phyloP scores from a whole-genome alignment of 768 basidiomycete genomes.

The Basidioascus undulatus region DNA sequence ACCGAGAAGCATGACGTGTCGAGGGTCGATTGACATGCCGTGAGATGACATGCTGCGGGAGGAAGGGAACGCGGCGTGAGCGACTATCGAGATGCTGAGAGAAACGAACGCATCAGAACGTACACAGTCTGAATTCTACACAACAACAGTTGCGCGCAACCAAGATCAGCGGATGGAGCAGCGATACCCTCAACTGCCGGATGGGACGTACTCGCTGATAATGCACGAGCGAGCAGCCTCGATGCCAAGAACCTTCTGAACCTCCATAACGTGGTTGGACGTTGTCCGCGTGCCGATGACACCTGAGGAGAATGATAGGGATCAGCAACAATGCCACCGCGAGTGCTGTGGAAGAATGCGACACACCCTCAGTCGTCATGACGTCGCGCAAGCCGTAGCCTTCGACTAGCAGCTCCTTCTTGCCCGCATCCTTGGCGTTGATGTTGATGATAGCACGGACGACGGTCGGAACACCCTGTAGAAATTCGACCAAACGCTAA shows the following conservation, averaged over 20 bases:
- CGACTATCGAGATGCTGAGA: too few species aligned
- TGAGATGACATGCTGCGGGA: conserved; percentile 88
- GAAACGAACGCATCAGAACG: too few species aligned
- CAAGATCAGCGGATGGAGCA: too few species aligned
- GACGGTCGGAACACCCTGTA: conserved; percentile 59
- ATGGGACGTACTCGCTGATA: conserved; percentile 91
- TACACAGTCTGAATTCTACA: too few species aligned
- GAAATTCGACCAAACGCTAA: not conserved
- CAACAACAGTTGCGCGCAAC: too few species aligned
- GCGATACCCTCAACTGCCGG: too few species aligned
- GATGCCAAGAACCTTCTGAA: conserved; percentile 83
- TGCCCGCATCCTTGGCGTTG: conserved; percentile 67
- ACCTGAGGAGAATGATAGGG: conserved; percentile 26
- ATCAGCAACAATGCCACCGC: not conserved
- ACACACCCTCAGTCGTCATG: conserved; percentile 79
- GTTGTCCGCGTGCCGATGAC: conserved; percentile 78
- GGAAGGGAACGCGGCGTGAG: too few species aligned
- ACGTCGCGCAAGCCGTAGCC: conserved; percentile 90
- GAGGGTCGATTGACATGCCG: conserved; percentile 94
- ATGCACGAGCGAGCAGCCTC: conserved; percentile 87
- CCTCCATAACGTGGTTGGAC: conserved; percentile 94
- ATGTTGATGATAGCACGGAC: conserved; percentile 88
- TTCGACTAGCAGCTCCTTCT: conserved; percentile 83
- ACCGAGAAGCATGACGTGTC: conserved; percentile 92
- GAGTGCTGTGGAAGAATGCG: not conserved